Conservation (phyloP, 2,329 filamentous ascomycete species). For the Sarocladiaceae sp. region DNA sequence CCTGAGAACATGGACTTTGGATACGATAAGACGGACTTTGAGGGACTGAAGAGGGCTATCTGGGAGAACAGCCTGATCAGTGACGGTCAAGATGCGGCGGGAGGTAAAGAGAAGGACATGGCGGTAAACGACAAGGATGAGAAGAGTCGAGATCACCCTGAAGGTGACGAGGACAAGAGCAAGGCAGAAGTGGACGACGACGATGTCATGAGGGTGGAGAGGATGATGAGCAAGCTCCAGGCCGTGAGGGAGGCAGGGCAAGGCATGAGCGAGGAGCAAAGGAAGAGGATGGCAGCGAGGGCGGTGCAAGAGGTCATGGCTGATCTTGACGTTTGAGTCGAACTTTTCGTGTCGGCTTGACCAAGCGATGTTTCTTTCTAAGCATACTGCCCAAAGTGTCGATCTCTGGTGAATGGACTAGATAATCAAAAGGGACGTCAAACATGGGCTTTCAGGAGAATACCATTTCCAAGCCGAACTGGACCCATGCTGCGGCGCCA, state of each 20-base stretch:
- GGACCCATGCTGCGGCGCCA: too few relatives aligned
- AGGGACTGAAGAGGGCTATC: slow-evolving; percentile 45
- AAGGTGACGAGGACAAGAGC: slow-evolving; percentile 12
- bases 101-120: slow-evolving; percentile 9
- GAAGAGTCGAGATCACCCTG: not conserved
- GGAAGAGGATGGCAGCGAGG: slow-evolving; percentile 52
- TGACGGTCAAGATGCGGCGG: slow-evolving; percentile 17
- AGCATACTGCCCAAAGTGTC: too few relatives aligned
- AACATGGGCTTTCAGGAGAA: too few relatives aligned
- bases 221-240: slow-evolving; percentile 59
- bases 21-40: slow-evolving; percentile 46
- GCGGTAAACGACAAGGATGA: not conserved
- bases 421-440: too few relatives aligned
- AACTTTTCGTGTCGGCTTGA: too few relatives aligned
- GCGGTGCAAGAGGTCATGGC: slow-evolving; percentile 61
- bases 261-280: slow-evolving; percentile 54
- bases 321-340: slow-evolving; percentile 29
- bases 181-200: slow-evolving; percentile 32
- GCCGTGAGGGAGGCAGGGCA: slow-evolving; percentile 54
- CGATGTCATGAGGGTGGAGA: slow-evolving; percentile 53
- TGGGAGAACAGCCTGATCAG: slow-evolving; percentile 32
- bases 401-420: too few relatives aligned
- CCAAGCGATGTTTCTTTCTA: not conserved
- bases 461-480: too few relatives aligned
- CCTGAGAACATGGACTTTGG: slow-evolving; percentile 45